Evolutionary conservation across 2,329 filamentous ascomycete genomes (phyloP), one percentile per base, ranked within the genome.

Genomic region (Aspergillus cejpii): DNA sequence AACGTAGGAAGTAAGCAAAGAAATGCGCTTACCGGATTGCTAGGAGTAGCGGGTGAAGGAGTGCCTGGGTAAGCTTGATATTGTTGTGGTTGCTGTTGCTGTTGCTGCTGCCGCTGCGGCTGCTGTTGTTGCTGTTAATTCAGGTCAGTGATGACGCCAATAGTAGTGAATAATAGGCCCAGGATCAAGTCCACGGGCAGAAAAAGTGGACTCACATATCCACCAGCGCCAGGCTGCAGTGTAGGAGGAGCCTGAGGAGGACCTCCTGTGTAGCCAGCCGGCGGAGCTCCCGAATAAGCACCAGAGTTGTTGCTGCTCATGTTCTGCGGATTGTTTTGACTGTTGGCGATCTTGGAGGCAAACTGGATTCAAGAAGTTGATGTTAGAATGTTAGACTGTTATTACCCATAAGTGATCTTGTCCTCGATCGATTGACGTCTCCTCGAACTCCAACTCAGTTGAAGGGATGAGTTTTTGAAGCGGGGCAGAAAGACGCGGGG

Each of bases 51-150:
- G 47, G 60, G 57, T 41, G 51, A 45, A 49, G 59, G 48, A 37
- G 58, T 61, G 56, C 70, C 72, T 55, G 71, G 72, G 61, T 76
- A 80, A 53, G 77, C 72, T 67, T 80, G 76, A 65, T 80, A 80
- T 58, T 72, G 69, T 49, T 63, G 66, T 54, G 75, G 71, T 41
- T 43, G 43, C 41, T 48, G 49, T 43, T 46, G 52, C 24, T 44
- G 44, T 34, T 53, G 48, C 27, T 44, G 40, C 34, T 36, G 34
- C 34, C 8, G 23, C 23, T 24, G 23, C 23, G 4, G 23, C 23
- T 24, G 23, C 31, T 34, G 31, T 11, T 17, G 31, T 34, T 34
- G 31, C 31, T 34, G 31, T 19, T 34, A 34, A 17, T 38, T 41
- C 19, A 43, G 34, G 31, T 50, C 45, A n/a, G 26, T 40, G 36